Evolutionary conservation across 768 basidiomycete species (phyloP).

Genomic region (Floccularia luteovirens): DNA sequence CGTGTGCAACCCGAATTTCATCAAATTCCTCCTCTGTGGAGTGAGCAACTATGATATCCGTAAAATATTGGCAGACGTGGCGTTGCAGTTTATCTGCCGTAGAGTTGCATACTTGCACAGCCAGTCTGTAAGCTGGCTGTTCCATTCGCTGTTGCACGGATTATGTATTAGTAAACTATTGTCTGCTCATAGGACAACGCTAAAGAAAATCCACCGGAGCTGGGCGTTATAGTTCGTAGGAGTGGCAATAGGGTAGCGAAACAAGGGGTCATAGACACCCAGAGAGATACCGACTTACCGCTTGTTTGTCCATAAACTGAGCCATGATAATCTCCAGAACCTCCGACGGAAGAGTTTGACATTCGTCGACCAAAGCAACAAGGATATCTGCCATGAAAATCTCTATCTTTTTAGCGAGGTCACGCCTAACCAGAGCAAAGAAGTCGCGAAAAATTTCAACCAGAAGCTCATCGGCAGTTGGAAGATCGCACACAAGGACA

Average conservation of each 20-base stretch:
- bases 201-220: not conserved
- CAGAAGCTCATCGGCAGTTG: slow-evolving; percentile 79
- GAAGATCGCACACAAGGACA: slow-evolving; percentile 89
- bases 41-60: slow-evolving; percentile 71
- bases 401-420: slow-evolving; percentile 72
- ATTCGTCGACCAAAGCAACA: slow-evolving; percentile 84
- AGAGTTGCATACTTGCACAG: slow-evolving; percentile 77
- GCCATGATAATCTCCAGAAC: slow-evolving; percentile 77
- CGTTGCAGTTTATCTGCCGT: slow-evolving; percentile 85
- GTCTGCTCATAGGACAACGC: not conserved
- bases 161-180: not conserved
- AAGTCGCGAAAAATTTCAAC: slow-evolving; percentile 76
- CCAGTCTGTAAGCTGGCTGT: slow-evolving; percentile 74
- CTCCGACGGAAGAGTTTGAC: slow-evolving; percentile 63
- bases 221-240: not conserved
- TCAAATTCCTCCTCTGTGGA: slow-evolving; percentile 36
- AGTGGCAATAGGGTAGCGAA: slow-evolving; percentile 2
- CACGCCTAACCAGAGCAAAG: slow-evolving; percentile 72
- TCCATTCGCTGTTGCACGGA: slow-evolving; percentile 42
- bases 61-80: slow-evolving; percentile 87
- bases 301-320: slow-evolving; percentile 78
- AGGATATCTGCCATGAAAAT: slow-evolving; percentile 86
- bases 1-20: slow-evolving; percentile 72
- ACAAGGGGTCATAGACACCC: not conserved
- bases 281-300: too few species aligned